Conservation (phyloP, 179 eudicot species). For the Nepenthes alata region DNA sequence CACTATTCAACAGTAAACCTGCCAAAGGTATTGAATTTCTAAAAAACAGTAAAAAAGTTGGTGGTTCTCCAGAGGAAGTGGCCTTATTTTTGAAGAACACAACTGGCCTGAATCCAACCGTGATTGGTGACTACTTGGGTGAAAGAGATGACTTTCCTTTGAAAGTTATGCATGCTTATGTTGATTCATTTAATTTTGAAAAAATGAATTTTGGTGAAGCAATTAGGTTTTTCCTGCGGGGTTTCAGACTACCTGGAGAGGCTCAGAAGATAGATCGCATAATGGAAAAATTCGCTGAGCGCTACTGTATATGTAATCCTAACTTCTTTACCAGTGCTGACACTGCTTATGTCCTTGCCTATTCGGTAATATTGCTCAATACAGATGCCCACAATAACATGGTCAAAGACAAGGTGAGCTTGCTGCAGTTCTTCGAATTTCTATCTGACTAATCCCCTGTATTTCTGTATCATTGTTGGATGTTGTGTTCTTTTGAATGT, state of each 20-base stretch:
- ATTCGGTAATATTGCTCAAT: constrained; percentile 95
- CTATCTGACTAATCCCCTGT: no score
- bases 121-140: constrained; percentile 94
- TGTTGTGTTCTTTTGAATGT: background rate
- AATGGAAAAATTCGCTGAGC: constrained; percentile 98
- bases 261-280: constrained; percentile 97
- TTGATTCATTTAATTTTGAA: constrained; percentile 80
- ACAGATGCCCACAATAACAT: constrained; percentile 95
- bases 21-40: constrained; percentile 86
- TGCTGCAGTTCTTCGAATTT: constrained; percentile 2
- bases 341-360: constrained; percentile 96
- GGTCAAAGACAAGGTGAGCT: constrained; percentile 94
- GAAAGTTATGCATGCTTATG: constrained; percentile 96
- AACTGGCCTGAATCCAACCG: constrained; percentile 65
- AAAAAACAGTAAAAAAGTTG: constrained; percentile 67
- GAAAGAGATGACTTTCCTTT: constrained; percentile 89
- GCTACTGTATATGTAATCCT: constrained; percentile 93
- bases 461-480: no score
- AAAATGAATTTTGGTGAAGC: constrained; percentile 89
- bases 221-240: constrained; percentile 81
- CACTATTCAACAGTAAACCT: constrained; percentile 86
- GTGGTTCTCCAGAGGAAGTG: constrained; percentile 77
- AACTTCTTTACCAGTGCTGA: constrained; percentile 85
- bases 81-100: constrained; percentile 72
- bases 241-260: constrained; percentile 96